These are phyloP conservation scores for Huntiella moniliformis DNA, from an alignment of 2,329 filamentous ascomycete genomes.

Conservation along the genomic window DNA sequence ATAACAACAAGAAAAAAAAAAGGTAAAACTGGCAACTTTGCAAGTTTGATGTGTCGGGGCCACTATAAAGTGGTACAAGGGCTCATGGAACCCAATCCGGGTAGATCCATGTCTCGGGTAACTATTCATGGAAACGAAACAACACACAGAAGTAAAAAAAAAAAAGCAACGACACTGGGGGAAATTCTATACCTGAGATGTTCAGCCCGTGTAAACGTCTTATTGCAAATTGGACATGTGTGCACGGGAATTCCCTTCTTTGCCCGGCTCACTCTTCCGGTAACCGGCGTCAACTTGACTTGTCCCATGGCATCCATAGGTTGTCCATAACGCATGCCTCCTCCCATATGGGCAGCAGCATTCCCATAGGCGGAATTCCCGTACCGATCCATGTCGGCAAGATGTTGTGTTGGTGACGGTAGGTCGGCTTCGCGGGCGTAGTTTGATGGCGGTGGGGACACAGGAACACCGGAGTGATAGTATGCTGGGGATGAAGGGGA, in stretches of 20 bases:
- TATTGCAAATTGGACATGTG: slow-evolving; percentile 24
- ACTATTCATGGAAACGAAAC: too few species aligned
- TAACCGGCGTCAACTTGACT: slow-evolving; percentile 37
- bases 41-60: too few species aligned
- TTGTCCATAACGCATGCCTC: neutral
- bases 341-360: neutral
- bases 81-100: too few species aligned
- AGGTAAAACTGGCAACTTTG: neutral
- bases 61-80: too few species aligned
- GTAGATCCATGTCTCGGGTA: too few species aligned
- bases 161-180: neutral
- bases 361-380: neutral
- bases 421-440: neutral
- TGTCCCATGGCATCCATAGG: slow-evolving; percentile 13
- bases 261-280: slow-evolving; percentile 35
- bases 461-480: neutral
- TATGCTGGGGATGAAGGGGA: neutral
- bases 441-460: neutral
- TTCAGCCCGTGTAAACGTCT: slow-evolving; percentile 45
- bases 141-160: too few species aligned
- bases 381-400: neutral
- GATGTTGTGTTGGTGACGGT: neutral
- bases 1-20: neutral
- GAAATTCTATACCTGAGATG: slow-evolving; percentile 33
- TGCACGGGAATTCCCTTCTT: slow-evolving; percentile 42